These are phyloP conservation scores for Medicago truncatula DNA, from an alignment of 306 rosid species.

Conservation along the genomic window DNA sequence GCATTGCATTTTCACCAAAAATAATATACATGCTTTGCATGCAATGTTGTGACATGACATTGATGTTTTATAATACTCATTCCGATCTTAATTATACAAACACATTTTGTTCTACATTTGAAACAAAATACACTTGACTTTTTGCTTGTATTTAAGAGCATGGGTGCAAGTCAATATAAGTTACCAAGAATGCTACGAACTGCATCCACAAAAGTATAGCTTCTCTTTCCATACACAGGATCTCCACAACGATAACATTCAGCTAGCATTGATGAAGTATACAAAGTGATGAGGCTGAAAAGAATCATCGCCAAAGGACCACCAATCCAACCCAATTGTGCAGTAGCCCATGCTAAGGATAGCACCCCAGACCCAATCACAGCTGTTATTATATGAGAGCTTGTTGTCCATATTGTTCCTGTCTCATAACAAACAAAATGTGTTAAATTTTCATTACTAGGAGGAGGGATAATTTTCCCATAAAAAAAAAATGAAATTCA, in stretches of 20 bases:
- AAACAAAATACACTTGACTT: background rate
- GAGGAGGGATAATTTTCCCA: background rate
- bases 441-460: background rate
- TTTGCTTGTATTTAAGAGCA: background rate
- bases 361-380: conserved; percentile 71
- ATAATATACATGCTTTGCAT: background rate
- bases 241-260: conserved; percentile 60
- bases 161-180: background rate
- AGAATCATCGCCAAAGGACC: conserved; percentile 51
- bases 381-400: conserved; percentile 65
- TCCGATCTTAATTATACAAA: background rate
- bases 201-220: conserved; percentile 52
- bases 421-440: background rate
- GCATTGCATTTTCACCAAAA: background rate
- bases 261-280: conserved; percentile 45
- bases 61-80: too few relatives aligned
- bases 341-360: conserved; percentile 65
- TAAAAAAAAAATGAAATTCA: background rate
- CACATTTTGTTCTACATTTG: background rate
- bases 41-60: too few relatives aligned
- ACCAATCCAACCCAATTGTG: conserved; percentile 67
- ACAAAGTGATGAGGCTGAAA: conserved; percentile 48
- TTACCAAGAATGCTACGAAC: conserved; percentile 56
- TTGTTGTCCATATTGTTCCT: conserved; percentile 63
- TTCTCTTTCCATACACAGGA: conserved; percentile 47